Evolutionary conservation across 768 basidiomycete genomes (phyloP), one percentile per base, ranked within the genome.

Genomic region (Russula virescens): DNA sequence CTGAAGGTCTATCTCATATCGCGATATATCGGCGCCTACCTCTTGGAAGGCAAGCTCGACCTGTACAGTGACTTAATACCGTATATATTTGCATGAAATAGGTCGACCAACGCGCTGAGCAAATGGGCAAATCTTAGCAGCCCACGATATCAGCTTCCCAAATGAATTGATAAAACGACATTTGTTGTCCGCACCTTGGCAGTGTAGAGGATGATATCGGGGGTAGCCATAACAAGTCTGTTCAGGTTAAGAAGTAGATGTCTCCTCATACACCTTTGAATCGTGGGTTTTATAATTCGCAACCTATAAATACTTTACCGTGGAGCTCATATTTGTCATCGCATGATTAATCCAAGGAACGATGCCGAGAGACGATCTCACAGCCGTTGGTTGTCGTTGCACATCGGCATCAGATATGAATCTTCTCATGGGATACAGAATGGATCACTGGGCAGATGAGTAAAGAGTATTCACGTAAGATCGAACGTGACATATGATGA

Each of bases 31-130:
- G 0, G 80, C 75, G 1, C 78, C 77, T 5, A 79, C 77, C 64
- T 87, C 86, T 31, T 76, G 73, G 38, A 87, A 78, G 1, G 84
- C 82, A 19, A 88, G 73, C 58, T 85, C 81, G 23, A 79, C 78
- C 81, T 86, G 61, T 38, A 10, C 25, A 56, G 19, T 18, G 53
- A 51, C 38, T 64, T 51, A 49, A 54, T 19, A 19, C 6, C 13
- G 0, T 21, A 21, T 46, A 14, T 13, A 14, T 21, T 25, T 23
- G 23, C 5, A 9, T 35, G 9, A 11, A 25, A 25, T 23, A 1
- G 14, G 4, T 34, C 13, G 6, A 69, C 74, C 0, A 66, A 82
- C 83, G 59, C 83, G 72, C 7, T 84, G 82, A 11, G 83, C 81
- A 67, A 73, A 83, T 2, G 82, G 83, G 70, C 82, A 84, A 42